A percentile compares a stretch with the other conserved stretches of the same genome.
phyloP scores from a whole-genome alignment of 345 rosid genomes.

The Heritiera fomes region DNA sequence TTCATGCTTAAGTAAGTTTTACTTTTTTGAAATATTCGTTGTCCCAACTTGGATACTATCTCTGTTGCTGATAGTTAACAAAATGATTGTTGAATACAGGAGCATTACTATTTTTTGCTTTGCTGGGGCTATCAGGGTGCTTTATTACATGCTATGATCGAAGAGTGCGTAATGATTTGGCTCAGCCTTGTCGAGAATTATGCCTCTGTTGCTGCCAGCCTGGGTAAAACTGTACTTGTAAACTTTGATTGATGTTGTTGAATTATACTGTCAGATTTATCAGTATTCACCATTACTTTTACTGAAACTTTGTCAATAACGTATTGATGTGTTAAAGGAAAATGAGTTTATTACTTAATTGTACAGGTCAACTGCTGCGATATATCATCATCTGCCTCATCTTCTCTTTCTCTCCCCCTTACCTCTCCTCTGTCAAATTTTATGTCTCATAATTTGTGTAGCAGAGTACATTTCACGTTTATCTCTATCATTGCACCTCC shows the following conservation, averaged over 20 bases:
- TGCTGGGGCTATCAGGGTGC: constrained; percentile 98
- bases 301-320: not conserved
- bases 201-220: constrained; percentile 99
- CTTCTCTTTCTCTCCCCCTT: constrained; percentile 7
- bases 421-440: not conserved
- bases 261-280: constrained; percentile 1
- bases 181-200: constrained; percentile 97
- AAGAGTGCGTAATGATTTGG: constrained; percentile 94
- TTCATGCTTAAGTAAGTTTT: not conserved
- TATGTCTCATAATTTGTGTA: not conserved
- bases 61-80: constrained; percentile 12
- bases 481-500: not conserved
- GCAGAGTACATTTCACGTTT: not conserved
- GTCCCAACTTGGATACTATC: not conserved
- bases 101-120: constrained; percentile 88
- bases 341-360: not conserved
- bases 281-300: not conserved
- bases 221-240: constrained; percentile 51
- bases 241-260: not conserved
- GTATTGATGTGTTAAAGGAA: not conserved
- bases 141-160: constrained; percentile 98
- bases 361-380: not conserved
- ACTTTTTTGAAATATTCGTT: constrained; percentile 4
- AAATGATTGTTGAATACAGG: constrained; percentile 47
- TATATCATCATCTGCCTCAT: constrained; percentile 1